phyloP scores from a whole-genome alignment of 768 basidiomycete genomes.

The Serendipita sp. region DNA sequence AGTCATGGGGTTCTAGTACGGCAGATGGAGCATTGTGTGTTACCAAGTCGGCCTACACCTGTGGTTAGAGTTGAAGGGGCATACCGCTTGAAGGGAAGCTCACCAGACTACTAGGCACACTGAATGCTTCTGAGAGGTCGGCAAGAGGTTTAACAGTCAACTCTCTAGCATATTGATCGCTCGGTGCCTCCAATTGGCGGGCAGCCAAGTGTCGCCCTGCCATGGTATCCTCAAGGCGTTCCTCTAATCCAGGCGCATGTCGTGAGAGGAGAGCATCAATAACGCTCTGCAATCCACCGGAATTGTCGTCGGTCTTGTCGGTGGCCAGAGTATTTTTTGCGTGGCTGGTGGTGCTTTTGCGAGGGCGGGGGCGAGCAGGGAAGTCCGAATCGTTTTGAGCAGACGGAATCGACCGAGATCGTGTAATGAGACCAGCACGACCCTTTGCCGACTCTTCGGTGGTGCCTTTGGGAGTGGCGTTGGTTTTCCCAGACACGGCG shows the following conservation, averaged over 20 bases:
- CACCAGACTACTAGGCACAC: neutral
- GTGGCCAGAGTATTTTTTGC: neutral
- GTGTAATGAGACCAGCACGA: neutral
- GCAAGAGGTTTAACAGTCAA: constrained; percentile 13
- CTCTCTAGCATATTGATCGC: constrained; percentile 11
- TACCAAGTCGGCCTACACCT: neutral
- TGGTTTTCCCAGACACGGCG: neutral
- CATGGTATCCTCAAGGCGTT: neutral
- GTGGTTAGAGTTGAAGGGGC: neutral
- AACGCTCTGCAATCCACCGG: neutral
- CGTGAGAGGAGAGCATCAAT: neutral
- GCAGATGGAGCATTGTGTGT: neutral
- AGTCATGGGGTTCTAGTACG: neutral
- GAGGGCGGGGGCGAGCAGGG: neutral
- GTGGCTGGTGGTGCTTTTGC: neutral
- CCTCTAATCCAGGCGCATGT: neutral
- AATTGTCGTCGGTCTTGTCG: neutral
- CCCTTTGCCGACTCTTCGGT: neutral
- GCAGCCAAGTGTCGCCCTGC: neutral
- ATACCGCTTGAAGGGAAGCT: neutral
- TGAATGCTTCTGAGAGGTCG: constrained; percentile 13
- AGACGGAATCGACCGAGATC: neutral
- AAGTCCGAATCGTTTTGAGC: neutral
- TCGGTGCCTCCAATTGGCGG: neutral
- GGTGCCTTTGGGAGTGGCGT: neutral